Conservation (phyloP, 2,329 filamentous ascomycete genomes). For the Cladosporium sp. region DNA sequence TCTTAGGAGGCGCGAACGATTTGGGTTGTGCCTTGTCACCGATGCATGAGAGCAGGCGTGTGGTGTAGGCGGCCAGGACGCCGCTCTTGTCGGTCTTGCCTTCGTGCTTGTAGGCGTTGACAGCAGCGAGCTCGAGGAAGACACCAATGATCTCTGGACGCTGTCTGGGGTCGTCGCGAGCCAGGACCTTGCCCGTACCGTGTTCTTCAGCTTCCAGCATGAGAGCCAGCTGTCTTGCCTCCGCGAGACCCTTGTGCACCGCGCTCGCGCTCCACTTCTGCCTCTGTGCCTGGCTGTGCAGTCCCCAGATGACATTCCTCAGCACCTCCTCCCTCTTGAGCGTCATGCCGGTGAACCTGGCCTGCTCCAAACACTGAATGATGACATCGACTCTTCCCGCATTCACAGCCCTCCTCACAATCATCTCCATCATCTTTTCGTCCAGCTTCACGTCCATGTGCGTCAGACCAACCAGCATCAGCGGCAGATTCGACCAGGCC, state of each 20-base stretch:
- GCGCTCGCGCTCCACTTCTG: slow-evolving; percentile 42
- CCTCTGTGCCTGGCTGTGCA: slow-evolving; percentile 39
- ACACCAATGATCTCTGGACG: slow-evolving; percentile 45
- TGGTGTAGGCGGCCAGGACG: slow-evolving; percentile 44
- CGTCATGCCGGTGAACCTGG: slow-evolving; percentile 38
- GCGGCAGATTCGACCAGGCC: slow-evolving; percentile 42
- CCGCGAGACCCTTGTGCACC: slow-evolving; percentile 42
- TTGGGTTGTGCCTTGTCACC: slow-evolving; percentile 21
- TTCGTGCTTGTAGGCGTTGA: slow-evolving; percentile 41
- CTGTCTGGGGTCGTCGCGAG: slow-evolving; percentile 36
- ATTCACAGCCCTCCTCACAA: slow-evolving; percentile 37
- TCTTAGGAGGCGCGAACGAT: slow-evolving; percentile 15
- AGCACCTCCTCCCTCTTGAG: slow-evolving; percentile 38
- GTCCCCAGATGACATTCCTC: slow-evolving; percentile 38
- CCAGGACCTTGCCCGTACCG: slow-evolving; percentile 30
- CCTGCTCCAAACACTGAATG: slow-evolving; percentile 37
- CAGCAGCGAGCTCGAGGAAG: slow-evolving; percentile 47
- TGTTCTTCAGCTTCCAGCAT: slow-evolving; percentile 48
- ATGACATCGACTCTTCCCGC: slow-evolving; percentile 36
- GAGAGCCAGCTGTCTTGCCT: slow-evolving; percentile 43
- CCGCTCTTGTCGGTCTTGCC: slow-evolving; percentile 39
- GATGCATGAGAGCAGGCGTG: slow-evolving; percentile 41
- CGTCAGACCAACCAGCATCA: slow-evolving; percentile 38
- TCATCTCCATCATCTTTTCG: slow-evolving; percentile 34
- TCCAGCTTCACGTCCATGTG: slow-evolving; percentile 28